Conservation (phyloP, 2,329 filamentous ascomycete genomes). For the Fusarium nematophilum region DNA sequence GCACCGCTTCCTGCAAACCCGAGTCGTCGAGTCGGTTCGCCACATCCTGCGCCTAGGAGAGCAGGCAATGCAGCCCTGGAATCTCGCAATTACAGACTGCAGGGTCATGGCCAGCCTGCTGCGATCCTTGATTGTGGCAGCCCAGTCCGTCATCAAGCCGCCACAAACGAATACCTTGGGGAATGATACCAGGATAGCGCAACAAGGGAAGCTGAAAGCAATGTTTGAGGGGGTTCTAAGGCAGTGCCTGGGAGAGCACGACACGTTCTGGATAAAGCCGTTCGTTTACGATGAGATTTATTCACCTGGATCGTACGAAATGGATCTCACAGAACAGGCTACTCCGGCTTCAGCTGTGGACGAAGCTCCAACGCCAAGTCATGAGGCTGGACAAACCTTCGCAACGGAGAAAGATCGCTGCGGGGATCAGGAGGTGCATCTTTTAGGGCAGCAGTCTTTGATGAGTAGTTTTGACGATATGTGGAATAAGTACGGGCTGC, state of each 20-base stretch:
- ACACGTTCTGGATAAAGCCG: background rate
- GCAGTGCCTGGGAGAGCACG: background rate
- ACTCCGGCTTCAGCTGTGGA: background rate
- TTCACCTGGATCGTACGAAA: background rate
- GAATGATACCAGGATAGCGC: background rate
- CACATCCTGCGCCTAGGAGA: background rate
- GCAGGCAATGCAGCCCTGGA: background rate
- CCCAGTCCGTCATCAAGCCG: background rate
- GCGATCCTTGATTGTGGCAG: background rate
- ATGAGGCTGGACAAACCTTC: too few species aligned
- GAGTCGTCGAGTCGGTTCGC: background rate
- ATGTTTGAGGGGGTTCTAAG: background rate
- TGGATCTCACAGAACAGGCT: background rate
- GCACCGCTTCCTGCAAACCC: too few species aligned
- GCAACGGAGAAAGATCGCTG: too few species aligned
- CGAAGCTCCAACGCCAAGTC: too few species aligned
- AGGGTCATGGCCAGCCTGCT: background rate
- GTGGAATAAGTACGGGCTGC: conserved; percentile 1
- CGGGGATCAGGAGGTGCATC: background rate
- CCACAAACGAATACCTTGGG: background rate
- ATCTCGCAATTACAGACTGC: background rate
- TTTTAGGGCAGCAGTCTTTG: background rate
- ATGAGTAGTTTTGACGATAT: background rate
- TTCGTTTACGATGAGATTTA: background rate
- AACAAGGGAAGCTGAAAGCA: background rate